These are phyloP conservation scores for Boeremia exigua DNA, from an alignment of 2,329 filamentous ascomycete genomes.

Conservation along the genomic window DNA sequence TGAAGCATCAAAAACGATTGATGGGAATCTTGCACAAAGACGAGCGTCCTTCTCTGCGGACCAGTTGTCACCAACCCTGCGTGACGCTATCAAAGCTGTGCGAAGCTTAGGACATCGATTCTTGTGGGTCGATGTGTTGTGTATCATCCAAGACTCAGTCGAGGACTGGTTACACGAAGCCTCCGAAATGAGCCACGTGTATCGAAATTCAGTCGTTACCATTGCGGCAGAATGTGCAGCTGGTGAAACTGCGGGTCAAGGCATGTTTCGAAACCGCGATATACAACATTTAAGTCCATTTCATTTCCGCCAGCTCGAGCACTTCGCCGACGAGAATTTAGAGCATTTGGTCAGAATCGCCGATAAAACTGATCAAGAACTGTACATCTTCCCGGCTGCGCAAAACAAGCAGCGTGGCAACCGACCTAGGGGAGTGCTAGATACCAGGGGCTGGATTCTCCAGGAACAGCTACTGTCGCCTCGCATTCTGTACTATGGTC, in stretches of 20 bases:
- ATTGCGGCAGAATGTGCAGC: conserved; percentile 16
- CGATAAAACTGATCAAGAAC: background rate
- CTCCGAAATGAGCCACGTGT: conserved; percentile 19
- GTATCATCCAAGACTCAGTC: conserved; percentile 23
- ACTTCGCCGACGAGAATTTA: background rate
- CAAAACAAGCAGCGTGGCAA: background rate
- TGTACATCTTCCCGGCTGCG: background rate
- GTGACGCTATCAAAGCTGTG: background rate
- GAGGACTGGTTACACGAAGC: conserved; percentile 24
- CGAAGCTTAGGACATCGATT: background rate
- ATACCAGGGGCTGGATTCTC: conserved; percentile 18
- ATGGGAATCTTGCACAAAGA: background rate
- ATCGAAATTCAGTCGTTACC: conserved; percentile 11
- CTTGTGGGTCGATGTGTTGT: conserved; percentile 9
- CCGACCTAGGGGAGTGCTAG: conserved; percentile 10
- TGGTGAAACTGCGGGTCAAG: too few species aligned
- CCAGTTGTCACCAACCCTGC: background rate
- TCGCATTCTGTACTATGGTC: conserved; percentile 13
- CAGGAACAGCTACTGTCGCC: conserved; percentile 20
- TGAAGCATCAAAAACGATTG: background rate
- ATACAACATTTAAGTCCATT: background rate
- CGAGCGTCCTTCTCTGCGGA: background rate
- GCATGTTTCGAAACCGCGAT: background rate
- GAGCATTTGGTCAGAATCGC: background rate
- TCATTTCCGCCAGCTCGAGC: background rate